Evolutionary conservation across 305 asterid genomes (phyloP).

Genomic region (Solanum hybrid): DNA sequence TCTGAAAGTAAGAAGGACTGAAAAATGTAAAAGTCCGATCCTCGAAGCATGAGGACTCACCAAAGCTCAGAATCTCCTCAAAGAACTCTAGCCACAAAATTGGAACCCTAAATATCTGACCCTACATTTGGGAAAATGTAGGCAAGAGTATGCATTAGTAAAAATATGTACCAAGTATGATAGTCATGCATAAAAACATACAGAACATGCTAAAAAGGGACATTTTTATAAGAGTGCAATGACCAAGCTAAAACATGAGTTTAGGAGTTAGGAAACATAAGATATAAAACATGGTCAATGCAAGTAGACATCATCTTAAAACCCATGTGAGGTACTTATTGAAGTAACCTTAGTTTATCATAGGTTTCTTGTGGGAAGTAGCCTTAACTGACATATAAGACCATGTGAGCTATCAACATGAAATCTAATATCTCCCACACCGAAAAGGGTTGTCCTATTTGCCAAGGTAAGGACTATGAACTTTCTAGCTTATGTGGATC

Average conservation of each 20-base stretch:
- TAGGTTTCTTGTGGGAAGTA: not conserved
- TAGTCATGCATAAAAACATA: not conserved
- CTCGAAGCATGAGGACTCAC: not conserved
- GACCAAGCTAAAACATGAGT: not conserved
- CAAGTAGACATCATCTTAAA: not conserved
- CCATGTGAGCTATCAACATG: not conserved
- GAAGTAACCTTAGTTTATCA: not conserved
- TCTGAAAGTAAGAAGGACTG: not conserved
- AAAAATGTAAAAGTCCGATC: not conserved
- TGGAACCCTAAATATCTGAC: not conserved
- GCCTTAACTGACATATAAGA: not conserved
- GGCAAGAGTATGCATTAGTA: not conserved
- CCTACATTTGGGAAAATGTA: not conserved
- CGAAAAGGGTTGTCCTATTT: not conserved
- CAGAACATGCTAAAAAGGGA: not conserved
- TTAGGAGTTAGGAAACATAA: not conserved
- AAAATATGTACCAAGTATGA: not conserved
- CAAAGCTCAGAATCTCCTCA: not conserved
- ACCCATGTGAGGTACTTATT: not conserved
- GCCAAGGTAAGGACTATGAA: not conserved
- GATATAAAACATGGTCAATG: not conserved
- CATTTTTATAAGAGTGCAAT: not conserved
- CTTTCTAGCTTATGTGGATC: not conserved
- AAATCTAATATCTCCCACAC: not conserved
- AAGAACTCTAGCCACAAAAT: not conserved